Evolutionary conservation across 768 basidiomycete genomes (phyloP).

Genomic region (Xerocomellus dryophilus): DNA sequence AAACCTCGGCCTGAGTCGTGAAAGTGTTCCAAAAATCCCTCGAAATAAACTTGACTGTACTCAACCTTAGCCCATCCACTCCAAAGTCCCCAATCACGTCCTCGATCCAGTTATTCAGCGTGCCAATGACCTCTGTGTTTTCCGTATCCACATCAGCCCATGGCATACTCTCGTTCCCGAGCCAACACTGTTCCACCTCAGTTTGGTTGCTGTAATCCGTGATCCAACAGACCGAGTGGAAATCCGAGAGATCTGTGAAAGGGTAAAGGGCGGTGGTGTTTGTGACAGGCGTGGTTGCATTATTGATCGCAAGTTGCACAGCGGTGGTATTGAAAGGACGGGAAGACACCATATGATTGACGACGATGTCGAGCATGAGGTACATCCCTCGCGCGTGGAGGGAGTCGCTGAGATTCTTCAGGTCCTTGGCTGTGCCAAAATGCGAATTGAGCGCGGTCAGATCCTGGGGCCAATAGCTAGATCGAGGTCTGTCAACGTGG

Average conservation of each 20-base stretch:
- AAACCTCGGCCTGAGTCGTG: constrained; percentile 45
- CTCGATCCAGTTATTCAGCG: constrained; percentile 47
- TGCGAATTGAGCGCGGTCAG: constrained; percentile 47
- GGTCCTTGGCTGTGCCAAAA: constrained; percentile 51
- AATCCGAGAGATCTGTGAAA: constrained; percentile 36
- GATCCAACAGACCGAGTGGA: constrained; percentile 42
- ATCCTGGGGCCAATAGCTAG: constrained; percentile 51
- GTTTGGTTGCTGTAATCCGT: constrained; percentile 45
- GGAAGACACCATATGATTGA: constrained; percentile 55
- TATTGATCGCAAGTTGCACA: constrained; percentile 14
- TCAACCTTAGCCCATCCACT: constrained; percentile 56
- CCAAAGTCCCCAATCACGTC: constrained; percentile 45
- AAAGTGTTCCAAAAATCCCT: constrained; percentile 56
- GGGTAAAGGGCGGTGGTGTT: constrained; percentile 25
- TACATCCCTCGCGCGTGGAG: constrained; percentile 54
- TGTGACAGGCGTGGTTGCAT: constrained; percentile 8
- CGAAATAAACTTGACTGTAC: constrained; percentile 56
- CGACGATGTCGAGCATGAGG: constrained; percentile 61
- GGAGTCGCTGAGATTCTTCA: constrained; percentile 44
- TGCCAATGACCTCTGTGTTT: constrained; percentile 39
- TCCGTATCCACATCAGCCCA: constrained; percentile 60
- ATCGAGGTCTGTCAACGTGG: neutral
- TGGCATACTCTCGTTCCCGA: constrained; percentile 52
- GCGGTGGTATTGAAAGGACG: constrained; percentile 26
- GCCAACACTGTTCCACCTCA: constrained; percentile 56